Percentiles rank a stretch among this genome's conserved stretches.
phyloP scores from a whole-genome alignment of 345 rosid genomes.

The Zanthoxylum bungeanum region DNA sequence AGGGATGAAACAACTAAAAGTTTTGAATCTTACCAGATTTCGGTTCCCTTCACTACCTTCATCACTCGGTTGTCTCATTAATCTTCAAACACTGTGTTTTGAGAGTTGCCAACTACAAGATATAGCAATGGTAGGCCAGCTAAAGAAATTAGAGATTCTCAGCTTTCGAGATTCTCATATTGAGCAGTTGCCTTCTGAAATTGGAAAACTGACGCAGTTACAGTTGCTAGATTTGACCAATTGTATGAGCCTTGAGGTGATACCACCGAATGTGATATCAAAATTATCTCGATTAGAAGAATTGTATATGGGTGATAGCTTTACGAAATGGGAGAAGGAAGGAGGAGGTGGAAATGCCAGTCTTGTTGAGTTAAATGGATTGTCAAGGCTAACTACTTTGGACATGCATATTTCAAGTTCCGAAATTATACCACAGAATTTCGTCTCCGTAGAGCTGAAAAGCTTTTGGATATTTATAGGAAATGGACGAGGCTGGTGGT shows the following conservation, averaged over 20 bases:
- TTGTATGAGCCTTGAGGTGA: constrained; percentile 13
- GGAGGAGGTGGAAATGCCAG: constrained; percentile 5
- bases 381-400: constrained; percentile 7
- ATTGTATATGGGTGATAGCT: constrained; percentile 9
- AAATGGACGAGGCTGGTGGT: constrained; percentile 5
- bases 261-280: constrained; percentile 17
- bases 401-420: constrained; percentile 12
- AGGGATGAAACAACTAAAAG: constrained; percentile 18
- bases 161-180: neutral
- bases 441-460: neutral
- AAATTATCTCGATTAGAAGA: constrained; percentile 24
- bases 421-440: constrained; percentile 2
- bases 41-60: neutral
- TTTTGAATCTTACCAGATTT: constrained; percentile 1
- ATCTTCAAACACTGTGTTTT: constrained; percentile 17
- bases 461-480: neutral
- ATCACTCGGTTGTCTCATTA: constrained; percentile 4
- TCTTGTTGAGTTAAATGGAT: constrained; percentile 20
- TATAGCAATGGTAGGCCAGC: neutral
- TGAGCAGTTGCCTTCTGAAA: constrained; percentile 2
- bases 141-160: constrained; percentile 10
- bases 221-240: constrained; percentile 14
- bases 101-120: neutral
- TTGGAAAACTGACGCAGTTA: constrained; percentile 16
- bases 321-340: constrained; percentile 22